These are phyloP conservation scores for Ogataea philodendri DNA, from an alignment of 805 yeast species.

Conservation along the genomic window DNA sequence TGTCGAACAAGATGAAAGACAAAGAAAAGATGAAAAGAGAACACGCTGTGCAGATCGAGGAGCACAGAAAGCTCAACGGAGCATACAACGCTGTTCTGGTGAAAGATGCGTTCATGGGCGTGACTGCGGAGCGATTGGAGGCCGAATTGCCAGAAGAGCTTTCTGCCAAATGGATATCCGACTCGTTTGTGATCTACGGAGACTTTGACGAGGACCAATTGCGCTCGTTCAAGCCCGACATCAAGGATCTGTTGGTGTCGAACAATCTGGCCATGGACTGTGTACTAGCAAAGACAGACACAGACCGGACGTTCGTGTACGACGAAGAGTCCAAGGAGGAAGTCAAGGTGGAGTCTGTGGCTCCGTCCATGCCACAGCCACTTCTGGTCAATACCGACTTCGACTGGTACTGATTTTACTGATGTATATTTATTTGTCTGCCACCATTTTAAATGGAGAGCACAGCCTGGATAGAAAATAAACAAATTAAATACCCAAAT, in stretches of 20 bases:
- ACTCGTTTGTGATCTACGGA: slow-evolving; percentile 41
- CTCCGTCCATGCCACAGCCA: background rate
- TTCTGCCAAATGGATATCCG: slow-evolving; percentile 41
- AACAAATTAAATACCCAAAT: slow-evolving; percentile 1
- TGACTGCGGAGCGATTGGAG: slow-evolving; percentile 45
- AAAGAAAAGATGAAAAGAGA: slow-evolving; percentile 31
- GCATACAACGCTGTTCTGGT: slow-evolving; percentile 54
- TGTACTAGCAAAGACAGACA: slow-evolving; percentile 43
- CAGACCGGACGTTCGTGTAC: slow-evolving; percentile 34
- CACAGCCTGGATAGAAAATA: slow-evolving; percentile 6
- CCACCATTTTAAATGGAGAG: too few species aligned
- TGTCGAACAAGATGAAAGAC: slow-evolving; percentile 33
- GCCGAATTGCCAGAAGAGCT: slow-evolving; percentile 28
- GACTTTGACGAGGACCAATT: slow-evolving; percentile 35
- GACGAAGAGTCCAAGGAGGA: slow-evolving; percentile 8
- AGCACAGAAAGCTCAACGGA: slow-evolving; percentile 23
- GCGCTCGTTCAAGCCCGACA: slow-evolving; percentile 40
- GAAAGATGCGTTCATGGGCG: slow-evolving; percentile 52
- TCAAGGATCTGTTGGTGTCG: slow-evolving; percentile 36
- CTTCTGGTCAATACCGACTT: slow-evolving; percentile 8
- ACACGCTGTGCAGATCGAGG: slow-evolving; percentile 26
- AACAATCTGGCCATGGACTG: slow-evolving; percentile 51
- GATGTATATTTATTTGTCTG: too few species aligned
- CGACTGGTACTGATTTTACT: slow-evolving; percentile 9
- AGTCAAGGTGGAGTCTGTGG: background rate